Percentiles rank a stretch among this genome's conserved stretches.
Conservation (phyloP, 352 stramenopile species). For the Lagenidium giganteum region DNA sequence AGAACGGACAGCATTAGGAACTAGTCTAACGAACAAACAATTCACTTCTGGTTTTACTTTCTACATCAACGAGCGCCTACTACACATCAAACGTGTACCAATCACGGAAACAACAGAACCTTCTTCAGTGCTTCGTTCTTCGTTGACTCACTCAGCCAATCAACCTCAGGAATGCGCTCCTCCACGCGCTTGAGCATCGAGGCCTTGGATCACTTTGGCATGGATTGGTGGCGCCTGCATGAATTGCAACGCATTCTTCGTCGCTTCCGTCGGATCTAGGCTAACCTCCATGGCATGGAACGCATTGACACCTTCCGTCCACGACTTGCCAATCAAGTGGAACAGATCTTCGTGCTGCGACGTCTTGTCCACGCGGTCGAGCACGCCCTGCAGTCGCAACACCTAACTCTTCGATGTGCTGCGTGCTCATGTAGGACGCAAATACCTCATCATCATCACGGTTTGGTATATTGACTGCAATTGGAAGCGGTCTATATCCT, state of each 20-base stretch:
- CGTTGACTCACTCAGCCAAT: conserved; percentile 88
- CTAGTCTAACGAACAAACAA: too few relatives aligned
- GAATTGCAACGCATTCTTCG: conserved; percentile 76
- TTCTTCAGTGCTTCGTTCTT: conserved; percentile 73
- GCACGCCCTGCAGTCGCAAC: conserved; percentile 21
- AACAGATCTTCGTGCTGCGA: conserved; percentile 31
- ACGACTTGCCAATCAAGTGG: conserved; percentile 30
- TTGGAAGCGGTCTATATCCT: too few relatives aligned
- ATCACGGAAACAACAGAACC: too few relatives aligned
- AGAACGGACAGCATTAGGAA: too few relatives aligned
- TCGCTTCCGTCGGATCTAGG: conserved; percentile 71
- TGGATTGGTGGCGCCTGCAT: too few relatives aligned
- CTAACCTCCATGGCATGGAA: conserved; percentile 38
- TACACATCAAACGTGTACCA: too few relatives aligned
- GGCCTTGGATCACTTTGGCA: too few relatives aligned
- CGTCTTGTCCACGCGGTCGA: conserved; percentile 29
- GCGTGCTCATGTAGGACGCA: conserved; percentile 56
- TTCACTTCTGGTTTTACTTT: too few relatives aligned
- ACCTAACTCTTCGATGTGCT: conserved; percentile 35
- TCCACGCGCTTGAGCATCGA: conserved; percentile 75
- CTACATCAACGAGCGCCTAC: too few relatives aligned
- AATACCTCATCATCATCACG: too few relatives aligned
- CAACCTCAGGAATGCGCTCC: conserved; percentile 73
- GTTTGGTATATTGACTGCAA: conserved; percentile 20
- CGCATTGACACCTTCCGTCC: conserved; percentile 50